phyloP scores from a whole-genome alignment of 768 basidiomycete genomes.

The Termitomyces sp. region DNA sequence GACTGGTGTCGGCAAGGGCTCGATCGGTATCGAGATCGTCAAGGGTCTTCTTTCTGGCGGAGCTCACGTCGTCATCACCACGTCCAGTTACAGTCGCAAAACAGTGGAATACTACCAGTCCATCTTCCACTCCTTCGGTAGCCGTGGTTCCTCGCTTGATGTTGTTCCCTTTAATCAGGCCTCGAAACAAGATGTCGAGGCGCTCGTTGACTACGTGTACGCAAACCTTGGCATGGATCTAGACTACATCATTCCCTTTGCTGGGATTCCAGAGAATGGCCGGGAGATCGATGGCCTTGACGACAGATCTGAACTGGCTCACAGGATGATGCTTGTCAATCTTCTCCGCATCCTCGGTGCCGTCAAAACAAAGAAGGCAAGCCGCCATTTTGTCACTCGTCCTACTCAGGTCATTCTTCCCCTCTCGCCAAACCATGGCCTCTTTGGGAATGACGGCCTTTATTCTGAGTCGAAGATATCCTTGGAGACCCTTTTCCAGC shows the following conservation, averaged over 20 bases:
- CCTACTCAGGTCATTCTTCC: constrained; percentile 98
- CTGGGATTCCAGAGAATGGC: constrained; percentile 97
- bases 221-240: constrained; percentile 92
- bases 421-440: constrained; percentile 95
- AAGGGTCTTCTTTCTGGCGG: constrained; percentile 97
- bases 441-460: constrained; percentile 96
- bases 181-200: constrained; percentile 97
- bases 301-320: constrained; percentile 96
- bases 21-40: constrained; percentile 95
- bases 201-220: constrained; percentile 98
- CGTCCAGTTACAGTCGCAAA: constrained; percentile 93
- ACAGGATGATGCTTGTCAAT: constrained; percentile 98
- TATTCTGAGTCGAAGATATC: constrained; percentile 99
- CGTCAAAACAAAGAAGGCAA: constrained; percentile 98
- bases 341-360: constrained; percentile 93
- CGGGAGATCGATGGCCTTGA: constrained; percentile 97
- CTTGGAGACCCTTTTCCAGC: constrained; percentile 95
- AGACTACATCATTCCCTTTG: constrained; percentile 98
- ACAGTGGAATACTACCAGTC: constrained; percentile 98
- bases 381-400: constrained; percentile 91
- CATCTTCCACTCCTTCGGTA: constrained; percentile 94
- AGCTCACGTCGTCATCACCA: constrained; percentile 95
- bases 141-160: constrained; percentile 92
- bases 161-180: constrained; percentile 99
- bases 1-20: constrained; percentile 97